Conservation (phyloP, 208 protist genomes). For the Strigomonas galati region DNA sequence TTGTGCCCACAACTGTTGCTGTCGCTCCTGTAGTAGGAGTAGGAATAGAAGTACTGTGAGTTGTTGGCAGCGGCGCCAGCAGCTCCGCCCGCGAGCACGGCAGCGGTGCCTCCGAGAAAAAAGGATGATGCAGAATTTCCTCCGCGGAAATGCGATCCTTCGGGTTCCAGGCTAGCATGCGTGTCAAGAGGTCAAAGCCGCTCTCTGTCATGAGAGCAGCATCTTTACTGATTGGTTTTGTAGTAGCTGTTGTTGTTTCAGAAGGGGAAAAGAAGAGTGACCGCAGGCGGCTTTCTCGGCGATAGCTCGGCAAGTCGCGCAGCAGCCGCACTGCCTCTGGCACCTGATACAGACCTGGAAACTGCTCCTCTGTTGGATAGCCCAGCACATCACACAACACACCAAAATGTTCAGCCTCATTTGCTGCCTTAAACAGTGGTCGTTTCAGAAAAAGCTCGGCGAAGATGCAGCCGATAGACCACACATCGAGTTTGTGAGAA, state of each 20-base stretch:
- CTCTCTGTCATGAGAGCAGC: slow-evolving; percentile 23
- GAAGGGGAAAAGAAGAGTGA: slow-evolving; percentile 43
- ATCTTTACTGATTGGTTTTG: neutral
- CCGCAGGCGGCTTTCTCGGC: slow-evolving; percentile 42
- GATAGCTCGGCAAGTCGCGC: slow-evolving; percentile 51
- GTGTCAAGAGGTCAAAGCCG: slow-evolving; percentile 66
- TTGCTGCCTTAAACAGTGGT: slow-evolving; percentile 94
- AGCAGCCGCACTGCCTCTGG: slow-evolving; percentile 43
- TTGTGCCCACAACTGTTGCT: too few relatives aligned
- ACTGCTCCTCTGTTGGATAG: slow-evolving; percentile 81
- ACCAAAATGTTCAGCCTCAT: slow-evolving; percentile 83
- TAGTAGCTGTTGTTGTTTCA: slow-evolving; percentile 10
- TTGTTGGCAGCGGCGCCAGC: slow-evolving; percentile 65
- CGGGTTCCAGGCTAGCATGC: slow-evolving; percentile 81
- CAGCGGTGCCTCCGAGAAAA: slow-evolving; percentile 71
- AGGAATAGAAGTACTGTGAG: too few relatives aligned
- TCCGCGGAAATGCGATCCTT: slow-evolving; percentile 57
- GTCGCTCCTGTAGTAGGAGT: too few relatives aligned
- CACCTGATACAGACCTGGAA: slow-evolving; percentile 74
- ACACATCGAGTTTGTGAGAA: slow-evolving; percentile 94
- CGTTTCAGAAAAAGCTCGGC: slow-evolving; percentile 97
- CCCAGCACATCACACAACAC: slow-evolving; percentile 90
- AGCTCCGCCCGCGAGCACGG: slow-evolving; percentile 66
- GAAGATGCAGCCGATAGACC: slow-evolving; percentile 96
- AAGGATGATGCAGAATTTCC: slow-evolving; percentile 73